These are phyloP conservation scores for Coemansia sp. DNA, from an alignment of 192 early-diverging fungal species.

Conservation along the genomic window DNA sequence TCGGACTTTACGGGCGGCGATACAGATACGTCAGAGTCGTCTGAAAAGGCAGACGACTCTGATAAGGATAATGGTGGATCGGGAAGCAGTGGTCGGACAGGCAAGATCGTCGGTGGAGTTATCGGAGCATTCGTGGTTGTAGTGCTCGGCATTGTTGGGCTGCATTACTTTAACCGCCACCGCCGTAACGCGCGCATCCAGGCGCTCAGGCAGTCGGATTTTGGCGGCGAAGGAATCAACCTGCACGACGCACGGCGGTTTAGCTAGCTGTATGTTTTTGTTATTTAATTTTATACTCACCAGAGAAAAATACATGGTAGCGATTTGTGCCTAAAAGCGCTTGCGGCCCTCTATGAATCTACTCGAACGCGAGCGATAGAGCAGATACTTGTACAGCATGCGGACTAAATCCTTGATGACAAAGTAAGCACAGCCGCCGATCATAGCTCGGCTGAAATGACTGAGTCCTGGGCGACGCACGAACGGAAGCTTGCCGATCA, in stretches of 20 bases:
- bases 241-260: constrained; percentile 15
- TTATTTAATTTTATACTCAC: background rate
- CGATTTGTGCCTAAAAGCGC: constrained; percentile 4
- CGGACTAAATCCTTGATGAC: constrained; percentile 62
- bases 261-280: background rate
- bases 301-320: too few relatives aligned
- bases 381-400: constrained; percentile 59
- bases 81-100: constrained; percentile 23
- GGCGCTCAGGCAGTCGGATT: constrained; percentile 23
- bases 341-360: constrained; percentile 47
- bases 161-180: constrained; percentile 47
- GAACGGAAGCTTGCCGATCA: constrained; percentile 55
- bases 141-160: constrained; percentile 29
- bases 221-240: constrained; percentile 33
- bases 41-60: background rate
- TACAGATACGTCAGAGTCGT: background rate
- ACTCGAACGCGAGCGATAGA: constrained; percentile 49
- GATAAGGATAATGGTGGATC: background rate
- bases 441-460: constrained; percentile 56
- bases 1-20: constrained; percentile 36
- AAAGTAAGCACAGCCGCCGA: constrained; percentile 61
- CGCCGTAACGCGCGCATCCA: constrained; percentile 32
- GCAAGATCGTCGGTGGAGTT: constrained; percentile 48
- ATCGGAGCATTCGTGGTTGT: constrained; percentile 27
- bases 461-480: constrained; percentile 52